Evolutionary conservation across 768 basidiomycete genomes (phyloP).

Genomic region (Mycena sanguinolenta): DNA sequence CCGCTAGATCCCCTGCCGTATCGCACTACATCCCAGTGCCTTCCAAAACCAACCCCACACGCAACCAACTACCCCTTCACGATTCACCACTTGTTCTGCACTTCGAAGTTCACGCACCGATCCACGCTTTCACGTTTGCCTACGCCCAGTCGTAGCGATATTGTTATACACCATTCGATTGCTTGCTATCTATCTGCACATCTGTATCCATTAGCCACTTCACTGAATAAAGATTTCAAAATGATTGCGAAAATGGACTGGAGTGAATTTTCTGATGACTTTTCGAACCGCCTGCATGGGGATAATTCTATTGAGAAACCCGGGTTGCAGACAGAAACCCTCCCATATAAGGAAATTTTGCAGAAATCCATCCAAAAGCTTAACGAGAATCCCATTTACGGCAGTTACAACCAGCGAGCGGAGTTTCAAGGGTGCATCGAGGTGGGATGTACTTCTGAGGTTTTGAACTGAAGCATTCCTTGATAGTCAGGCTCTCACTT

Average conservation of each 20-base stretch:
- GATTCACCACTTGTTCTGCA: not conserved
- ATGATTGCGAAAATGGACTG: constrained; percentile 1
- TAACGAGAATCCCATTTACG: no score
- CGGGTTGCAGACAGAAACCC: no score
- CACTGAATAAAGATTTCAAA: constrained; percentile 7
- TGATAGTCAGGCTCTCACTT: no score
- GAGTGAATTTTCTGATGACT: not conserved
- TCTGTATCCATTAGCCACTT: constrained; percentile 12
- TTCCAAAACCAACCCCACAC: constrained; percentile 1
- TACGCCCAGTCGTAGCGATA: constrained; percentile 26
- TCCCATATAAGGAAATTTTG: no score
- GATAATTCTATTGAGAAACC: no score
- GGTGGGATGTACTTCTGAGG: no score
- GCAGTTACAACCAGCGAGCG: no score
- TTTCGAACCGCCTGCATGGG: no score
- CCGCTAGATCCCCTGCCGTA: not conserved
- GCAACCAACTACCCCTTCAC: constrained; percentile 2
- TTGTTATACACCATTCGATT: constrained; percentile 6
- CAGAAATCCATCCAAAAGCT: no score
- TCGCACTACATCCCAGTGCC: not conserved
- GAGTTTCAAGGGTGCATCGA: no score
- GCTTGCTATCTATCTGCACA: constrained; percentile 11
- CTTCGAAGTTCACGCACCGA: no score
- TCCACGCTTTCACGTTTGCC: constrained; percentile 1
- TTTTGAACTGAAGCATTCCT: no score